phyloP scores from a whole-genome alignment of 352 stramenopile species.

The Pythium insidiosum region DNA sequence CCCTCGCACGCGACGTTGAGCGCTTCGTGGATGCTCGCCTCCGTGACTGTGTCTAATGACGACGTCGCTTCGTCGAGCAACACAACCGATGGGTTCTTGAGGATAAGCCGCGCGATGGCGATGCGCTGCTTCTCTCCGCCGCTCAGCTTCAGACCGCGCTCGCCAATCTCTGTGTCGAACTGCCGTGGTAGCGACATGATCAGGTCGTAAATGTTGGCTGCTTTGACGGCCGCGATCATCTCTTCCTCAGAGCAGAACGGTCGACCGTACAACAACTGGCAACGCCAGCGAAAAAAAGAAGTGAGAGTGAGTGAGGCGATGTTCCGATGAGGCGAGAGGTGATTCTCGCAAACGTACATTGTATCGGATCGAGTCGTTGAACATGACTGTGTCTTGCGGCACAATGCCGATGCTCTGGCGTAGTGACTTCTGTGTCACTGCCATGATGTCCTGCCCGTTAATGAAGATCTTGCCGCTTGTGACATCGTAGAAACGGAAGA shows the following conservation, averaged over 20 bases:
- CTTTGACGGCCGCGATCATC: constrained; percentile 83
- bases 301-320: too few species aligned
- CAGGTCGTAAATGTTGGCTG: constrained; percentile 91
- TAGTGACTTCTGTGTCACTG: constrained; percentile 85
- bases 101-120: constrained; percentile 65
- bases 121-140: constrained; percentile 81
- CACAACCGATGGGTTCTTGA: constrained; percentile 75
- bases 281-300: neutral
- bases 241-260: constrained; percentile 85
- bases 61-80: constrained; percentile 76
- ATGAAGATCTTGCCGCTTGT: constrained; percentile 69
- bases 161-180: constrained; percentile 87
- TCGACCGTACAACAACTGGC: constrained; percentile 88
- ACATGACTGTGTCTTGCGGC: constrained; percentile 95
- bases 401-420: constrained; percentile 92
- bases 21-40: constrained; percentile 59
- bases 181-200: constrained; percentile 88
- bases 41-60: constrained; percentile 67
- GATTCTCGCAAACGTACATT: constrained; percentile 91
- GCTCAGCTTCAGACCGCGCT: constrained; percentile 71
- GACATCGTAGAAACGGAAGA: constrained; percentile 97
- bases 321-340: too few species aligned
- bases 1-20: constrained; percentile 37
- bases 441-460: constrained; percentile 87
- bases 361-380: constrained; percentile 95